Evolutionary conservation across 306 rosid species (phyloP).

Genomic region (Morella rubra): DNA sequence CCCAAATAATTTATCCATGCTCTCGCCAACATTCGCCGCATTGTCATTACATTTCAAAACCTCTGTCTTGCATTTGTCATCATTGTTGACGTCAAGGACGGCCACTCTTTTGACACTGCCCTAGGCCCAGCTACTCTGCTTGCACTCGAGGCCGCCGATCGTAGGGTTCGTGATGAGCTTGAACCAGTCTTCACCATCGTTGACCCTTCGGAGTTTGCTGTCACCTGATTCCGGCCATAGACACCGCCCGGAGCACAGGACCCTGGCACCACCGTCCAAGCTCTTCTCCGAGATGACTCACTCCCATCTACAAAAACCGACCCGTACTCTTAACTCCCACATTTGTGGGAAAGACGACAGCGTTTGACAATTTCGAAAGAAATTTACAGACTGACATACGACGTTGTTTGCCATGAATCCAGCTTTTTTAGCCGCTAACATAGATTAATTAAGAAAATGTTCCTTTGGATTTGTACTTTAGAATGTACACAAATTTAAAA

Average conservation of each 20-base stretch:
- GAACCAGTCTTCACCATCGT: slow-evolving; percentile 46
- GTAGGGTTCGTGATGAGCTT: slow-evolving; percentile 19
- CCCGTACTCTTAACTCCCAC: too few relatives aligned
- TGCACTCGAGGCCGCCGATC: slow-evolving; percentile 15
- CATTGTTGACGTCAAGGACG: not conserved
- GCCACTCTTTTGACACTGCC: not conserved
- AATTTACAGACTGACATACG: too few relatives aligned
- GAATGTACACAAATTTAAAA: too few relatives aligned
- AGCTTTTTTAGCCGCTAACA: too few relatives aligned
- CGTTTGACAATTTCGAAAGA: too few relatives aligned
- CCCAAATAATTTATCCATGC: slow-evolving; percentile 43
- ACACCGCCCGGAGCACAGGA: slow-evolving; percentile 66
- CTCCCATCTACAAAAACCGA: too few relatives aligned
- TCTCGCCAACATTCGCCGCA: not conserved
- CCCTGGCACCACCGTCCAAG: slow-evolving; percentile 53
- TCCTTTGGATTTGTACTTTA: too few relatives aligned
- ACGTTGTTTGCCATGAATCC: too few relatives aligned
- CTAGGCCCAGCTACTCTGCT: slow-evolving; percentile 28
- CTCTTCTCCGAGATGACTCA: too few relatives aligned
- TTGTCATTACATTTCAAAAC: not conserved
- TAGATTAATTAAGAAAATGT: too few relatives aligned
- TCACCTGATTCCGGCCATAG: slow-evolving; percentile 57
- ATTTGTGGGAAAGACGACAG: too few relatives aligned
- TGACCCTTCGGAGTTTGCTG: slow-evolving; percentile 37
- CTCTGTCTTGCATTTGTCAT: not conserved